Conservation (phyloP, 2,329 filamentous ascomycete genomes). For the Neobulgaria alba region DNA sequence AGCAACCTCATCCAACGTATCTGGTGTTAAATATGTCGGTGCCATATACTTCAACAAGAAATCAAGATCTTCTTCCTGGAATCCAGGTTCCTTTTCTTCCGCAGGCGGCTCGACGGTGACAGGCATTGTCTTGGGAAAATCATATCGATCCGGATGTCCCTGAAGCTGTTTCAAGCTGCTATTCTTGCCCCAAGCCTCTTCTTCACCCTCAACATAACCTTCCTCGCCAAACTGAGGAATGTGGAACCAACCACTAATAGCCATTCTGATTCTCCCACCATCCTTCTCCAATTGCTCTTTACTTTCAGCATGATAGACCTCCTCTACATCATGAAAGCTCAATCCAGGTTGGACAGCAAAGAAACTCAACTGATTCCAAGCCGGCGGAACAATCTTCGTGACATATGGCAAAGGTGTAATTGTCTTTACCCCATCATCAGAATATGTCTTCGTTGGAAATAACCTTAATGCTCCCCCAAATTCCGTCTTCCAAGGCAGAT, state of each 20-base stretch:
- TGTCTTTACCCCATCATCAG: constrained; percentile 63
- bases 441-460: constrained; percentile 61
- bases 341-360: constrained; percentile 97
- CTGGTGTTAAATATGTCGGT: constrained; percentile 84
- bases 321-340: constrained; percentile 98
- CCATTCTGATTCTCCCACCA: constrained; percentile 81
- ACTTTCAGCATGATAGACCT: constrained; percentile 70
- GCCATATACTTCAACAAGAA: constrained; percentile 87
- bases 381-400: constrained; percentile 77
- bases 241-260: constrained; percentile 98
- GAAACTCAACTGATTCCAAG: constrained; percentile 96
- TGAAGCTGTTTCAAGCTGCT: constrained; percentile 90
- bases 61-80: constrained; percentile 63
- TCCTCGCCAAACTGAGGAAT: constrained; percentile 93
- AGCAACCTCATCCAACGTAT: constrained; percentile 75
- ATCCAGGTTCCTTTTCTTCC: constrained; percentile 46
- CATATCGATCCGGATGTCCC: constrained; percentile 83
- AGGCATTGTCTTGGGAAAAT: constrained; percentile 61
- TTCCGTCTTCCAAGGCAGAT: constrained; percentile 77
- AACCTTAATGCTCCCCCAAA: constrained; percentile 91
- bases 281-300: constrained; percentile 55
- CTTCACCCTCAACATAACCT: constrained; percentile 78
- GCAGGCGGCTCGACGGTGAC: constrained; percentile 39
- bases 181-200: constrained; percentile 80
- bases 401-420: constrained; percentile 74